Evolutionary conservation across 768 basidiomycete species (phyloP), one percentile per base, ranked within the genome.

Genomic region (Lactarius tabidus): DNA sequence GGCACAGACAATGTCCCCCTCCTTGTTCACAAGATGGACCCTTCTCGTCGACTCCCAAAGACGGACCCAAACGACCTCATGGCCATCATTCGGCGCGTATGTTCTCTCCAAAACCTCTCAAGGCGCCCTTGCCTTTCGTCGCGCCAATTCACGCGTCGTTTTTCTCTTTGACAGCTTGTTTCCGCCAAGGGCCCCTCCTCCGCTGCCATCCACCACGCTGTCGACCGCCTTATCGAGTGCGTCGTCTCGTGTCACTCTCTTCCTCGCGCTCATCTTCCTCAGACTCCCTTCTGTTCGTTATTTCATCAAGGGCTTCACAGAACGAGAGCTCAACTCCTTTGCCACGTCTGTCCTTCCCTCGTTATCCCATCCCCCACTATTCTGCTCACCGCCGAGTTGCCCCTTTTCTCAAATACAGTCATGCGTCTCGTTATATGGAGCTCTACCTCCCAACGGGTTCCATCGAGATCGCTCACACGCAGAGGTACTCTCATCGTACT

Each of bases 271-370:
- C 57, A 54, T 48, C 18, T 15, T 39, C 28, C 39, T 74, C 73
- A 93, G 91, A 65, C 82, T 94, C 60, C 77, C 82, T 64, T 77
- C 90, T 70, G 85, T 94, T 74, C 87, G 87, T 69, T 90, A 88
- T 74, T 92, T 90, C 76, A 82, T 90, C 75, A 85, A 84, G 74
- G 77, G 77, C 70, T 90, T 89, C 75, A 85, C 82, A 71, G 88
- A 90, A 79, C 87, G 90, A 71, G 91, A 94, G 79, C 86, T 92
- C 74, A 93, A 93, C 79, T 91, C 91, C 60, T 94, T 93, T 74
- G 87, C 91, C 78, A 94, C 91, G 91, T 93, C 83, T 77, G 91
- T 86, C 70, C 57, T 69, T 41, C 29, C 59, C 68, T 70, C 70
- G 69, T 69, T 66, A 64, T 73, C 69, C 71, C 68, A 67, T 63